Evolutionary conservation across 176 grass and related monocot species (phyloP), one percentile per base, ranked within the genome.

Genomic region (Carex cristatella): DNA sequence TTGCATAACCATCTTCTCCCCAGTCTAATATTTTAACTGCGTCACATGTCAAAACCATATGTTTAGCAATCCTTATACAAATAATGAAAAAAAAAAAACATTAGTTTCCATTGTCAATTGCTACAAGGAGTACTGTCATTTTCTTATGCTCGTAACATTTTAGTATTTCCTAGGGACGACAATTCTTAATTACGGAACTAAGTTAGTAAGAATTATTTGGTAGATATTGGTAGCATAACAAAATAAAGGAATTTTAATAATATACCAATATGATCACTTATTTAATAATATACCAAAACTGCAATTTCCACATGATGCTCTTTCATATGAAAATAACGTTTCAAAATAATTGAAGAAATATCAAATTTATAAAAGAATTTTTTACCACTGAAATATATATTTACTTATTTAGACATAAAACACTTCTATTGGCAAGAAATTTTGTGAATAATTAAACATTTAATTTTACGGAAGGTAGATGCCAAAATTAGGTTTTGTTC

Each of bases 21-120:
- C 90, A 97, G 84, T 94, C 86, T 81, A 97, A 84, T 44, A 94
- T 80, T 88, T 94, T 97, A 40, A 92, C 92, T 97, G 42, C 49
- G 74, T 51, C 80, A 72, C 35, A 11, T 7, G 32, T 76, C 10
- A 76, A 51, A 51, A 10, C 51, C 37, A 74, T 74, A 51, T 74
- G 42, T 74, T 74, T 27, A 74, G 42, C 70, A 74, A 74, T 74
- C 42, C 23, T 76, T 55, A 19, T 48, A 42, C 19, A 42, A 46
- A 46, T 72, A 46, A 70, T 44, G 6, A 46, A 46, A 19, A 10
- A 2, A 75, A 74, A 75, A 18, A 74, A 27, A 11, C 40, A 73
- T 13, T 48, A 73, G 23, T 73, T 49, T 23, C n/a, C 18, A 42
- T 73, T 51, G 10, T 75, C 4, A 54, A 28, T 51, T 23, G 33